These are phyloP conservation scores for Venturia oleaginea DNA, from an alignment of 2,329 filamentous ascomycete species.

Conservation along the genomic window DNA sequence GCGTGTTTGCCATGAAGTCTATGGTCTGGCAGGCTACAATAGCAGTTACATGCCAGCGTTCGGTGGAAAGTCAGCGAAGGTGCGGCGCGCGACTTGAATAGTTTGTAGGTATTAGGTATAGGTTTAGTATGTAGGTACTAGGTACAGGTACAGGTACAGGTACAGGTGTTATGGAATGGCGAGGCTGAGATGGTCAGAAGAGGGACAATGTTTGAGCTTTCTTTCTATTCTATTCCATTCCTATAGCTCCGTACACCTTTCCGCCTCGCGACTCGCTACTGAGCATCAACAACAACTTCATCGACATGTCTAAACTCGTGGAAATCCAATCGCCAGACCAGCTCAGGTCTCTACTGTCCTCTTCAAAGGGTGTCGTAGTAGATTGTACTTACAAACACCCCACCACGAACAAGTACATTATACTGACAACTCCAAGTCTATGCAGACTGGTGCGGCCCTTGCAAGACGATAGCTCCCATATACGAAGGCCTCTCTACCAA, in stretches of 20 bases:
- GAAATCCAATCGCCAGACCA: conserved; percentile 34
- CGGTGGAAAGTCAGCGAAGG: conserved; percentile 3
- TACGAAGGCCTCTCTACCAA: conserved; percentile 68
- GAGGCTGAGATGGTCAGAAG: neutral
- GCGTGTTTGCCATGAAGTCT: conserved; percentile 8
- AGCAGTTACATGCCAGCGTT: neutral
- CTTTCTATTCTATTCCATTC: no score
- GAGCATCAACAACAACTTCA: neutral
- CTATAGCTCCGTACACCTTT: neutral
- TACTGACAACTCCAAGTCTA: conserved; percentile 52
- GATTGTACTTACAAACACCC: conserved; percentile 59
- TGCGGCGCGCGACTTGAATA: neutral
- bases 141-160: neutral
- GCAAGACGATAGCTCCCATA: conserved; percentile 72
- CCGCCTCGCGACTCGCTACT: neutral
- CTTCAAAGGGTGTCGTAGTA: conserved; percentile 71
- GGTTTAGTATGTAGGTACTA: neutral
- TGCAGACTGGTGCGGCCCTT: conserved; percentile 77
- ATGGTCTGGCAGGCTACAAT: neutral
- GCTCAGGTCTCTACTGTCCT: conserved; percentile 52
- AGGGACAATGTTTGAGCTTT: no score
- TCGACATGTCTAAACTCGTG: conserved; percentile 24
- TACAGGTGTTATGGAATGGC: neutral
- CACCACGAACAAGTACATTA: conserved; percentile 10
- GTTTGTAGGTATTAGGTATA: neutral